Percentiles rank a stretch among this genome's conserved stretches.
Conservation (phyloP, 2,329 filamentous ascomycete species). For the Endocalyx cinctus region DNA sequence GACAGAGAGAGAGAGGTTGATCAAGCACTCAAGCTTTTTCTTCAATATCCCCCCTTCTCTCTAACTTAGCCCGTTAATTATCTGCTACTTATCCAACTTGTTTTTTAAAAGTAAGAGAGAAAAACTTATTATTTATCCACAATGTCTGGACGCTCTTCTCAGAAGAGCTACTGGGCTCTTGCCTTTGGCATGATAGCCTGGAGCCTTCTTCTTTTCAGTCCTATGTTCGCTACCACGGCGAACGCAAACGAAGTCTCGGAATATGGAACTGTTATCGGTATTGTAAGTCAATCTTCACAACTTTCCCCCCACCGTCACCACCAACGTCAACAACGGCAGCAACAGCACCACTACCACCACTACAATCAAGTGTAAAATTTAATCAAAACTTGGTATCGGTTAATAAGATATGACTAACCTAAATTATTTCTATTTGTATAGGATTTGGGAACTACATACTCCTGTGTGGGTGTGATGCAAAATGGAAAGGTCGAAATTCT, state of each 20-base stretch:
- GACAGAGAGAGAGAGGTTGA: too few species aligned
- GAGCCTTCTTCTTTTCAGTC: constrained; percentile 82
- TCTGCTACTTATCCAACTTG: constrained; percentile 7
- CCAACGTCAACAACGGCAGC: too few species aligned
- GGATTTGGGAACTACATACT: constrained; percentile 85
- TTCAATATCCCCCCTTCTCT: constrained; percentile 9
- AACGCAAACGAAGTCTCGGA: constrained; percentile 68
- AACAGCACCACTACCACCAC: too few species aligned
- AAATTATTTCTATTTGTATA: constrained; percentile 19
- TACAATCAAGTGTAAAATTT: too few species aligned
- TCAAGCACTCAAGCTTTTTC: too few species aligned
- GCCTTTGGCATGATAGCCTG: constrained; percentile 88
- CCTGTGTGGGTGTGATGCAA: constrained; percentile 93
- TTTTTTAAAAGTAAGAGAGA: constrained; percentile 1
- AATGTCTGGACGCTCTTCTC: constrained; percentile 55
- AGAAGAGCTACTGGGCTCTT: constrained; percentile 67
- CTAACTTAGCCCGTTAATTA: constrained; percentile 7
- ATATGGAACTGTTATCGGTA: constrained; percentile 89
- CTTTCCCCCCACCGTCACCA: too few species aligned
- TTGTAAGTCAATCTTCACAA: constrained; percentile 53
- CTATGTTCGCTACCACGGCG: constrained; percentile 77
- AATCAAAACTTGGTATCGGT: too few species aligned
- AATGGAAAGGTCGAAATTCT: constrained; percentile 94
- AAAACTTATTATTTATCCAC: too few species aligned
- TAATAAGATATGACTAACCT: too few species aligned